Base-by-base conservation (phyloP, 2,329 filamentous ascomycete species). In the Orbilia ellipsospora region DNA sequence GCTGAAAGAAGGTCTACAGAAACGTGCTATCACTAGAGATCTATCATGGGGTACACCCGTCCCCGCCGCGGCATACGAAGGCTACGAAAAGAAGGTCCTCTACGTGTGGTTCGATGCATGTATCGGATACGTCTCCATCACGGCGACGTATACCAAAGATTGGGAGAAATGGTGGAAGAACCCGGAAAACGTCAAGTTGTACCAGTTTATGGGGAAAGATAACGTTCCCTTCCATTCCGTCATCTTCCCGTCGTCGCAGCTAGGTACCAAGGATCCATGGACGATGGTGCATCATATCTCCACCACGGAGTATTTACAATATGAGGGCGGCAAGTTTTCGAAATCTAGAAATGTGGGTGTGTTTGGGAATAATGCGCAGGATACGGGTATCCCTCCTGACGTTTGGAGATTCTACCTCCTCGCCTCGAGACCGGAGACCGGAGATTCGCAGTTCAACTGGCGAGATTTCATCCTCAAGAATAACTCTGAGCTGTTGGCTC, bases 91-190 rank as follows among this genome's bases (percentile, higher is more conserved):
- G 77, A 92, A 92, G 85, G 94, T 97, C 77, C 89, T 97, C 78
- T 97, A 97, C 81, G 93, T 97, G 74, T 92, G 90, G 93, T 93
- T 97, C 81, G 92, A 96, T 81, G 92, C 92, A 65, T 95, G 92
- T 83, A 95, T 97, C 80, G 94, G 94, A 18, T 97, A 97, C 82
- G 90, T 93, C n/a, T 96, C 93, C 1, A 97, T 97, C 79, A 97
- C 94, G 0, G 92, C 92, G 78, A 93, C 89, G 79, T 96, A 96
- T 82, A 97, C 93, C 4, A 87, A 89, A 52, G 87, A 96, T 77
- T 97, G 94, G 94, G 90, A 96, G 84, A 87, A 92, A 81, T 97
- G 94, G 94, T 97, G 94, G 94, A 90, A 91, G 81, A 91, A 96
- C 82, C 92, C 93, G 0, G 90, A 96, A 52, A 87, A 96, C 40